These are phyloP conservation scores for Tricholoma sp. DNA, from an alignment of 768 basidiomycete genomes.

Conservation along the genomic window DNA sequence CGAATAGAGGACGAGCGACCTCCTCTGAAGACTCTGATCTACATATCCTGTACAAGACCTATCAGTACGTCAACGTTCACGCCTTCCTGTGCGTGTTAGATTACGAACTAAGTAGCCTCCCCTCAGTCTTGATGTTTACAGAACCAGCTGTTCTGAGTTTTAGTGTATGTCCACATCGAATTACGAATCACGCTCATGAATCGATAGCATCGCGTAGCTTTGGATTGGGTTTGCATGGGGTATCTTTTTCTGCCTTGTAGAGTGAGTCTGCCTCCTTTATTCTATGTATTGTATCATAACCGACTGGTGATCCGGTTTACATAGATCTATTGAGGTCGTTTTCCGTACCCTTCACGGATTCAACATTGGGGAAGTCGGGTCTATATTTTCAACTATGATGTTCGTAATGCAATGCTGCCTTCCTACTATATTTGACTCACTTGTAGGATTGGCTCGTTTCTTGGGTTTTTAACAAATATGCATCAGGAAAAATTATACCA, in stretches of 20 bases:
- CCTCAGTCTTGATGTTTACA: conserved; percentile 57
- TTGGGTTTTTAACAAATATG: conserved; percentile 42
- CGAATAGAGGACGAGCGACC: conserved; percentile 60
- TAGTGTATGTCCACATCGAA: conserved; percentile 41
- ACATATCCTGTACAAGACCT: conserved; percentile 66
- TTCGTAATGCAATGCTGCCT: conserved; percentile 13
- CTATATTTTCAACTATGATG: conserved; percentile 55
- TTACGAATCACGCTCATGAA: neutral
- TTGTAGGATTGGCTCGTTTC: conserved; percentile 45
- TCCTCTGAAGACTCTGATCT: conserved; percentile 53
- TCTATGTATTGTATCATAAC: neutral
- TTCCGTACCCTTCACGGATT: conserved; percentile 58
- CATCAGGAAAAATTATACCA: conserved; percentile 49
- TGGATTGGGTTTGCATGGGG: conserved; percentile 79
- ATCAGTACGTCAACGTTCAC: conserved; percentile 43
- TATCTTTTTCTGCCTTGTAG: conserved; percentile 54
- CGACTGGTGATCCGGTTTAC: neutral
- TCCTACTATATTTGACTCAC: neutral
- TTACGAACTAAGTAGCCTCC: neutral
- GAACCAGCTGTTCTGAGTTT: conserved; percentile 76
- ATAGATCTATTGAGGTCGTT: conserved; percentile 50
- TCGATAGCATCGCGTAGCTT: conserved; percentile 31
- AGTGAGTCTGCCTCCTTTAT: neutral
- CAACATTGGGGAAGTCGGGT: conserved; percentile 52
- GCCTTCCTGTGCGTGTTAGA: neutral